These are phyloP conservation scores for Kwoniella sp. DNA, from an alignment of 768 basidiomycete species.

Conservation along the genomic window DNA sequence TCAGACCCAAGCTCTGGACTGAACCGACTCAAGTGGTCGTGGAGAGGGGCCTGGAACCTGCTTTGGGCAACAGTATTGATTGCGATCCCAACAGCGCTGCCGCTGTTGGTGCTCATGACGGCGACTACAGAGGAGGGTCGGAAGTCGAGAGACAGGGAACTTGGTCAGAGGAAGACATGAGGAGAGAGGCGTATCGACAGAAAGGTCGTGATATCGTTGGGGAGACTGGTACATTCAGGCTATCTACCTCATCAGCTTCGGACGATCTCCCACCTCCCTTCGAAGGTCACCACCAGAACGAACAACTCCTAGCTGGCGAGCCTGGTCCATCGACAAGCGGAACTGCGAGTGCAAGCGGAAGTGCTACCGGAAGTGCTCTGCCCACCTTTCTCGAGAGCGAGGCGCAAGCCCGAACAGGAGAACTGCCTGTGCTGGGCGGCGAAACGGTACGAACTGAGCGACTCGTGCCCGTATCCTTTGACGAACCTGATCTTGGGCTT, in stretches of 20 bases:
- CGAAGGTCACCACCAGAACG: conserved; percentile 17
- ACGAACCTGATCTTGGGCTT: conserved; percentile 15
- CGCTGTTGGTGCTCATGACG: not conserved
- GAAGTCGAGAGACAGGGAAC: conserved; percentile 1
- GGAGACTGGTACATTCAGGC: conserved; percentile 38
- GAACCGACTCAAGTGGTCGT: conserved; percentile 34
- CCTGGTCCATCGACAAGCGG: conserved; percentile 18
- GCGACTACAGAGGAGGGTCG: not conserved
- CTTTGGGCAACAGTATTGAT: conserved; percentile 15
- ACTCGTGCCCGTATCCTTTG: conserved; percentile 21
- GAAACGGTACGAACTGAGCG: conserved; percentile 21
- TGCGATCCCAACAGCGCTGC: too few relatives aligned
- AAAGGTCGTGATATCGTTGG: conserved; percentile 54
- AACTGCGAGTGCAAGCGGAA: conserved; percentile 6
- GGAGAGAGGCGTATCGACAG: conserved; percentile 45
- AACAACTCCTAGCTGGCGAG: conserved; percentile 5
- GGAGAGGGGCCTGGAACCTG: conserved; percentile 29
- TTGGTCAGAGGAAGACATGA: conserved; percentile 39
- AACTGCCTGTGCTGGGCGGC: conserved; percentile 20
- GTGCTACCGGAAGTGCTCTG: conserved; percentile 15
- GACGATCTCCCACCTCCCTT: conserved; percentile 45
- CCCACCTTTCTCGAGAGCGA: conserved; percentile 44
- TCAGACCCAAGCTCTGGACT: conserved; percentile 38
- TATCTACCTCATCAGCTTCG: not conserved
- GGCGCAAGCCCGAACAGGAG: conserved; percentile 38